Base-by-base conservation (phyloP, 176 grass and related monocot species). In the Rhipidocladum racemiflorum region DNA sequence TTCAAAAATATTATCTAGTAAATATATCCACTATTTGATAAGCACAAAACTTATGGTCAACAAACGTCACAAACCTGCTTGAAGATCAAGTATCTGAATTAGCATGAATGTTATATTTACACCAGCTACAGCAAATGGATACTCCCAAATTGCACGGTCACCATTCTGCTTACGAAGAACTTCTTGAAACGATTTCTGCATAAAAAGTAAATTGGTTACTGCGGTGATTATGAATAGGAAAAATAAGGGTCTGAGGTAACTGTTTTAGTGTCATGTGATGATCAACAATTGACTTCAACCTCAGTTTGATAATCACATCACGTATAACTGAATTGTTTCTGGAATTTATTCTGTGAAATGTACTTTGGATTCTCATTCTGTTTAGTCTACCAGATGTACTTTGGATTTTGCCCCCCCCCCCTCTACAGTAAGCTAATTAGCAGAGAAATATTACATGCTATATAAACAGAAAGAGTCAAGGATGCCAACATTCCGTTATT, bases 101-200 rank as follows among this genome's bases (percentile, higher is more conserved):
- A 99, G 89, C 97, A 96, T 99, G 85, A 91, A 99, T 15, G 97
- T 91, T 56, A 96, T 95, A 85, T 99, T 99, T 78, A 99, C 89
- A 70, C 97, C 97, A 81, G 97, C 97, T 76, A 95, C 92, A 75
- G 92, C 85, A 91, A 99, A 99, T 72, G 97, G 97, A 80, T 99
- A 99, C 79, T 99, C 97, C 97, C 97, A 99, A 67, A 93, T 76
- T 51, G 97, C 90, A 61, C 97, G 82, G 62, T 90, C 87, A 85
- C 97, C 97, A 25, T 99, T 92, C 79, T 94, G 91, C 80, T 99
- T 99, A 46, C 84, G 60, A 60, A 99, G 88, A 78, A 99, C 89
- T 34, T 92, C 91, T 42, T 96, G 89, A 82, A 99, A 99, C 66
- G 92, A 91, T 84, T 89, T 93, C 97, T 99, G 88, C 62, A 81